Evolutionary conservation across 305 asterid species (phyloP).

Genomic region (Fraxinus platypoda): DNA sequence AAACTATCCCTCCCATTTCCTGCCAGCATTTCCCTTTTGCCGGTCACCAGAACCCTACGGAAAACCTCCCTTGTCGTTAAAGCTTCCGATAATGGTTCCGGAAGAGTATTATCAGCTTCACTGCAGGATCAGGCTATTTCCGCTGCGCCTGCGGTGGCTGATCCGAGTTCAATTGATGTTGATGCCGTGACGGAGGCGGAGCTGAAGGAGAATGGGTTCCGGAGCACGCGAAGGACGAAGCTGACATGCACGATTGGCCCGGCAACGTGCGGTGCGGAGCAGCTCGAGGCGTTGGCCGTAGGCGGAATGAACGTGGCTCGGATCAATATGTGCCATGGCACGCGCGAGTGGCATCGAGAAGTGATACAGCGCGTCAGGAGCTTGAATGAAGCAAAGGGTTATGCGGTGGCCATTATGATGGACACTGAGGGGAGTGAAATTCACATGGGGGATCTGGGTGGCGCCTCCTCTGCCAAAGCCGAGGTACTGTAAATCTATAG

Average conservation of each 20-base stretch:
- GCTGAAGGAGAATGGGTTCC: conserved; percentile 93
- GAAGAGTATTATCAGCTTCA: conserved; percentile 30
- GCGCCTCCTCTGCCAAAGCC: conserved; percentile 85
- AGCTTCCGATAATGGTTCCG: conserved; percentile 61
- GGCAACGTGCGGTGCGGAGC: conserved; percentile 77
- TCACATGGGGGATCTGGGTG: conserved; percentile 99
- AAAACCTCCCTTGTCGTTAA: conserved; percentile 27
- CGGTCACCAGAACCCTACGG: conserved; percentile 21
- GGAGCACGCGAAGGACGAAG: conserved; percentile 96
- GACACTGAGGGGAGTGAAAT: conserved; percentile 99
- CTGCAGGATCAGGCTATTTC: conserved; percentile 30
- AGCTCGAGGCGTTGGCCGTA: conserved; percentile 90
- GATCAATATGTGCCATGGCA: conserved; percentile 98
- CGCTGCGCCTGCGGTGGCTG: conserved; percentile 26
- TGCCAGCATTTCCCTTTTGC: not conserved
- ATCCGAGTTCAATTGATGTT: conserved; percentile 74
- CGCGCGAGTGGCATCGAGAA: conserved; percentile 87
- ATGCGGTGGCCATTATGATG: conserved; percentile 98
- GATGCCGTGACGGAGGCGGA: conserved; percentile 94
- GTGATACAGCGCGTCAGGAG: conserved; percentile 89
- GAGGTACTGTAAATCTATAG: conserved; percentile 49
- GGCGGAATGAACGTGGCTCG: conserved; percentile 99
- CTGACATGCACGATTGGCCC: conserved; percentile 92
- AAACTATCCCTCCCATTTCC: not conserved
- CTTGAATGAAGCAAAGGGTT: conserved; percentile 94